Evolutionary conservation across 805 yeast genomes (phyloP).

Genomic region (Sugiyamaella mastotermitis): DNA sequence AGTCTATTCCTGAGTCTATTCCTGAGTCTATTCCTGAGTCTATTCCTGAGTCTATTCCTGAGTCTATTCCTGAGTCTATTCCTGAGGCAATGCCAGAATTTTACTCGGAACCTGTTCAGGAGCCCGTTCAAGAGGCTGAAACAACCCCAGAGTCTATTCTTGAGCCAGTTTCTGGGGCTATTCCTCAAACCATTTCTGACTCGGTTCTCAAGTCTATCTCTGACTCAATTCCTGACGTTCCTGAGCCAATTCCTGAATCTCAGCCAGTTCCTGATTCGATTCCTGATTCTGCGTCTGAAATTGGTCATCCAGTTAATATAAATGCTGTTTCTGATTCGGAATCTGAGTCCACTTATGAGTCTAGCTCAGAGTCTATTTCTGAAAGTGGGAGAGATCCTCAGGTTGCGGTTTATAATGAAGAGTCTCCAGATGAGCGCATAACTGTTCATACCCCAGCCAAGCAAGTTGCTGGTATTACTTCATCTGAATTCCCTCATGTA

Average conservation of each 20-base stretch:
- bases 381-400: too few species aligned
- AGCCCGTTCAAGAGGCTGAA: slow-evolving; percentile 1
- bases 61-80: not conserved
- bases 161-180: not conserved
- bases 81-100: slow-evolving; percentile 3
- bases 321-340: too few species aligned
- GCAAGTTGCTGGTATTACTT: too few species aligned
- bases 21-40: slow-evolving; percentile 1
- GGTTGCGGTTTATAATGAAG: too few species aligned
- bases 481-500: too few species aligned
- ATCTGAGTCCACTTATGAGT: too few species aligned
- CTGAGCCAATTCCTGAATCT: slow-evolving; percentile 4
- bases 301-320: too few species aligned
- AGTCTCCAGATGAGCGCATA: too few species aligned
- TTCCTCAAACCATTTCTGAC: not conserved
- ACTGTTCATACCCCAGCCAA: too few species aligned
- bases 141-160: not conserved
- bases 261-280: not conserved
- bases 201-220: not conserved
- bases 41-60: not conserved
- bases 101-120: not conserved
- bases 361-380: too few species aligned
- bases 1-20: slow-evolving; percentile 2
- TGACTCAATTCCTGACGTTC: slow-evolving; percentile 1
- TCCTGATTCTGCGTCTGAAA: not conserved